A percentile compares a stretch with the other conserved stretches of the same genome.
Evolutionary conservation across 1,284 basidiomycete species (phyloP).

Genomic region (Ceratobasidium sp.): DNA sequence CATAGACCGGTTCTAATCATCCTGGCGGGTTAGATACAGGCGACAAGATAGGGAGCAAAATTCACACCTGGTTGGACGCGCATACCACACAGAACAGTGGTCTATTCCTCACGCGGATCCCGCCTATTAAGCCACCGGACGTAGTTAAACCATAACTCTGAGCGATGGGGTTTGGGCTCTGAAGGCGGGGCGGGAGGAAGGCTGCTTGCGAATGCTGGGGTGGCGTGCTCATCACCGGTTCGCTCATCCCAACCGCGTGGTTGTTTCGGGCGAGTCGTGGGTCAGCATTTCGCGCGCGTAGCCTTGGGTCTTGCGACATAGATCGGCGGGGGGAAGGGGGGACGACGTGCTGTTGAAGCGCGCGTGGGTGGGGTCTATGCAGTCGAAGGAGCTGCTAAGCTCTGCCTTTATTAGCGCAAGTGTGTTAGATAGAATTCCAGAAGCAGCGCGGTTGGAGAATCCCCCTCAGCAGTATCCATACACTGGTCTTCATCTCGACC

Average conservation of each 20-base stretch:
- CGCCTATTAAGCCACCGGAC: too few species aligned
- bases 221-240: slow-evolving; percentile 3
- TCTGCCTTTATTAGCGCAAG: too few species aligned
- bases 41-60: background rate
- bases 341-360: slow-evolving; percentile 45
- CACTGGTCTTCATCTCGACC: slow-evolving; percentile 76
- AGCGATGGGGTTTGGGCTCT: slow-evolving; percentile 38
- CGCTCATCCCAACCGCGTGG: slow-evolving; percentile 26
- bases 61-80: slow-evolving; percentile 92
- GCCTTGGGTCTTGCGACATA: slow-evolving; percentile 42
- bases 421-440: background rate
- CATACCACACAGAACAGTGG: slow-evolving; percentile 98
- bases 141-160: slow-evolving; percentile 14
- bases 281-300: slow-evolving; percentile 24
- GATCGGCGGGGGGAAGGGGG: background rate
- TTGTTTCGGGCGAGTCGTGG: slow-evolving; percentile 37
- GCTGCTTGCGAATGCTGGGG: slow-evolving; percentile 12
- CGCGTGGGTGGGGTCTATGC: slow-evolving; percentile 26
- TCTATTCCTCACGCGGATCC: slow-evolving; percentile 56
- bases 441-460: slow-evolving; percentile 6
- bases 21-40: slow-evolving; percentile 9
- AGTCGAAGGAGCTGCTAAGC: background rate
- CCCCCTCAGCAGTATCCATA: slow-evolving; percentile 46
- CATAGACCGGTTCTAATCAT: slow-evolving; percentile 94
- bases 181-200: slow-evolving; percentile 34